Base-by-base conservation (phyloP, 352 stramenopile species). In the Phytophthora cryptogea region DNA sequence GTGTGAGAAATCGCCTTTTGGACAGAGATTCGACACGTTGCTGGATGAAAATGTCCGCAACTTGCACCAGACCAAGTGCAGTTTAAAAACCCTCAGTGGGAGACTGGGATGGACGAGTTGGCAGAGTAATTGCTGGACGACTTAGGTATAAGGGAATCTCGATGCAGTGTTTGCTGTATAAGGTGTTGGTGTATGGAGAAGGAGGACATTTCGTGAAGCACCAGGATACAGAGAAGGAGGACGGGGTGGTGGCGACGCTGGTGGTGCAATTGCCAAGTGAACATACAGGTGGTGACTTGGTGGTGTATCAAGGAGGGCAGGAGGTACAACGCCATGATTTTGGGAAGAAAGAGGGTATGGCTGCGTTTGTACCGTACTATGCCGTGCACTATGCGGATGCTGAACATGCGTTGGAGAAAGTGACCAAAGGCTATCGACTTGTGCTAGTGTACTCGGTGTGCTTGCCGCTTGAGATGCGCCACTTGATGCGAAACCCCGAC, bases 181-280 rank as follows among this genome's bases (percentile, higher is more conserved):
- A 86, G 68, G 17, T 86, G 49, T 36, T 83, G 30, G 37, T 83
- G 32, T 81, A 82, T 36, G 72, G 68, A 23, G 10, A 61, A 35
- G 72, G 60, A 28, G 63, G 67, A 16, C 73, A 80, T 35, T 85
- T 79, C 36, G 33, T 64, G 3, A 63, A 64, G 20, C 72, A 83
- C 32, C 66, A 70, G 33, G 72, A 83, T 54, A 83, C 70, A 30
- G 76, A 80, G 61, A 83, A 83, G 28, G 54, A 86, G 45, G 60
- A 53, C 9, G 68, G 67, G 9, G 79, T 79, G 76, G 73, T 80
- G 39, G 72, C 63, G 6, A 82, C 72, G 13, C 54, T 85, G 5
- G 45, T 82, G 32, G 35, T 85, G 4, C 59, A 76, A 35, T 37
- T 80, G 4, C 69, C 72, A 0, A 54, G 48, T 33, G 7, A 33